Evolutionary conservation across 345 rosid species (phyloP).

Genomic region (Eucalyptus viminalis): DNA sequence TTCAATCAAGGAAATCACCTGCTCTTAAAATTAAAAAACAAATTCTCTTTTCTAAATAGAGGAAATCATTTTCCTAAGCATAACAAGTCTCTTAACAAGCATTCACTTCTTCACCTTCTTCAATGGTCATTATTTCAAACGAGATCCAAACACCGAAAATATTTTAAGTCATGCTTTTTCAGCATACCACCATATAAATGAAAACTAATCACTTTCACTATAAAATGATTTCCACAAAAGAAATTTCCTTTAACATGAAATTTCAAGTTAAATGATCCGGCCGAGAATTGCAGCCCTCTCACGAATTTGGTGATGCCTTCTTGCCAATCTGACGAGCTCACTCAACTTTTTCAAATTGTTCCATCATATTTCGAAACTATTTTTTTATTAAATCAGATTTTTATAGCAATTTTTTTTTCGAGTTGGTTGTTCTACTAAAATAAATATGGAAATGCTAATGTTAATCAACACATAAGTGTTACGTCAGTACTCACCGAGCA

Average conservation of each 20-base stretch:
- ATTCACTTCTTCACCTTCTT: background rate
- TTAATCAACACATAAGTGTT: background rate
- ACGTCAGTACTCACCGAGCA: background rate
- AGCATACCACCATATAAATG: background rate
- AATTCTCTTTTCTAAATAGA: background rate
- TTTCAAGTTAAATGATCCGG: background rate
- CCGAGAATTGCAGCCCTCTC: background rate
- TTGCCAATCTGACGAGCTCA: background rate
- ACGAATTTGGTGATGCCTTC: background rate
- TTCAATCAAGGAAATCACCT: background rate
- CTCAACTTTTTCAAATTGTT: background rate
- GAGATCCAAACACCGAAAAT: accelerated
- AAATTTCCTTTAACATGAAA: background rate
- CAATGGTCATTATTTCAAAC: background rate
- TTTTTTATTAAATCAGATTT: background rate
- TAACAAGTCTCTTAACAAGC: background rate
- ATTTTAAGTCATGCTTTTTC: background rate
- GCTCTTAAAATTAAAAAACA: background rate
- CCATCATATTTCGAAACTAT: background rate
- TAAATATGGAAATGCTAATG: background rate
- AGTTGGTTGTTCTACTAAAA: background rate
- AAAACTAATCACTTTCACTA: background rate
- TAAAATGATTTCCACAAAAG: background rate
- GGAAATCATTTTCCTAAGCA: background rate
- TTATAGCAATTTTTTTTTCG: background rate